These are phyloP conservation scores for Penicillium sp. DNA, from an alignment of 2,329 filamentous ascomycete species.

Conservation along the genomic window DNA sequence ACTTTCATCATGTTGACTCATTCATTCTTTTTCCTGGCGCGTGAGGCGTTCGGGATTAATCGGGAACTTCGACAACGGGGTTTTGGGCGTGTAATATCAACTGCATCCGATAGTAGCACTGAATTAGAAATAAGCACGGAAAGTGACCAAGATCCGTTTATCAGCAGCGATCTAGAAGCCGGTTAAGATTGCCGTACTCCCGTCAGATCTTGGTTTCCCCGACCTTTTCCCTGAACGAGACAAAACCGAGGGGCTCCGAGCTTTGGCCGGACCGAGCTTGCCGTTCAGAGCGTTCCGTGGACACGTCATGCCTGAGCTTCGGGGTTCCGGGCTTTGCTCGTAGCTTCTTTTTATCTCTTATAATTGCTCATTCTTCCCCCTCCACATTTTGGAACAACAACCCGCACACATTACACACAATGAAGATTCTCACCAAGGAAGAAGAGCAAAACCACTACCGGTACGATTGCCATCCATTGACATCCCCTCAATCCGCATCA, in stretches of 20 bases:
- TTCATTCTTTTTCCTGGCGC: constrained; percentile 6
- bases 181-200: background rate
- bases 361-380: background rate
- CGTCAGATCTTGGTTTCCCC: background rate
- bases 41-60: constrained; percentile 24
- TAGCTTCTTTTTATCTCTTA: constrained; percentile 10
- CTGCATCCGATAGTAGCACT: constrained; percentile 15
- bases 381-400: background rate
- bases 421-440: constrained; percentile 96
- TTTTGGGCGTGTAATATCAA: constrained; percentile 14
- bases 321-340: constrained; percentile 23
- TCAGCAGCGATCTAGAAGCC: background rate
- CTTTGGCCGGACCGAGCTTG: constrained; percentile 4
- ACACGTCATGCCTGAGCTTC: constrained; percentile 22
- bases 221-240: background rate
- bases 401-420: constrained; percentile 45
- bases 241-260: constrained; percentile 4
- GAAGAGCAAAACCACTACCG: constrained; percentile 85
- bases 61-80: constrained; percentile 16
- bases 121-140: background rate
- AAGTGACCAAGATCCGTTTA: constrained; percentile 6
- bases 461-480: constrained; percentile 38
- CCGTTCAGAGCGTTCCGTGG: too few relatives aligned
- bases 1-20: constrained; percentile 4
- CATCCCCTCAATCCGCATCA: constrained; percentile 1